phyloP scores from a whole-genome alignment of 345 rosid species.

The Dovyalis caffra region DNA sequence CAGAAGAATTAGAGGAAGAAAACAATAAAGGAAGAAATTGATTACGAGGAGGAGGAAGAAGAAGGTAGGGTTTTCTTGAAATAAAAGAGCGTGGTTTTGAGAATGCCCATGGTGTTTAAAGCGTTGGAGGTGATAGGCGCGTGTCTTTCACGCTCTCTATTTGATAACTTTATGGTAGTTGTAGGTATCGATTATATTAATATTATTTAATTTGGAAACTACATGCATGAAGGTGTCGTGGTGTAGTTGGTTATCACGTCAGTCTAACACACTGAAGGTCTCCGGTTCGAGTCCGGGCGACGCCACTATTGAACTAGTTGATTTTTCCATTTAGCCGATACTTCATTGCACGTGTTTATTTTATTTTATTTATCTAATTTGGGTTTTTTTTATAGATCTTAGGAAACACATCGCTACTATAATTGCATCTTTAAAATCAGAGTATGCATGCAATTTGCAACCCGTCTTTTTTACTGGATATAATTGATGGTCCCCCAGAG shows the following conservation, averaged over 20 bases:
- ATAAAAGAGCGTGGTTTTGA: background rate
- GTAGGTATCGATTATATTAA: no score
- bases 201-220: no score
- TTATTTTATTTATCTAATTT: no score
- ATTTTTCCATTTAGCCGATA: no score
- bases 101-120: background rate
- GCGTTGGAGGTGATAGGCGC: background rate
- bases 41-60: background rate
- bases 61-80: background rate
- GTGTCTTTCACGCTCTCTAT: background rate
- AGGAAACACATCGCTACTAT: no score
- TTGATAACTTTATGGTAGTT: background rate
- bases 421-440: no score
- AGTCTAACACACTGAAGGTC: conserved; percentile 96
- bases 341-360: no score
- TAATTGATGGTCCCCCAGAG: no score
- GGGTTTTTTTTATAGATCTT: no score
- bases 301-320: conserved; percentile 37
- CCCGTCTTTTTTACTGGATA: no score
- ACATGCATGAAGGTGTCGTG: conserved; percentile 64
- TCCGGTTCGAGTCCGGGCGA: conserved; percentile 94
- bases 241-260: conserved; percentile 99
- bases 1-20: background rate
- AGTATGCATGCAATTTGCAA: no score
- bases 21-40: background rate